Conservation (phyloP, 2,329 filamentous ascomycete species). For the Colletotrichum plurivorum region DNA sequence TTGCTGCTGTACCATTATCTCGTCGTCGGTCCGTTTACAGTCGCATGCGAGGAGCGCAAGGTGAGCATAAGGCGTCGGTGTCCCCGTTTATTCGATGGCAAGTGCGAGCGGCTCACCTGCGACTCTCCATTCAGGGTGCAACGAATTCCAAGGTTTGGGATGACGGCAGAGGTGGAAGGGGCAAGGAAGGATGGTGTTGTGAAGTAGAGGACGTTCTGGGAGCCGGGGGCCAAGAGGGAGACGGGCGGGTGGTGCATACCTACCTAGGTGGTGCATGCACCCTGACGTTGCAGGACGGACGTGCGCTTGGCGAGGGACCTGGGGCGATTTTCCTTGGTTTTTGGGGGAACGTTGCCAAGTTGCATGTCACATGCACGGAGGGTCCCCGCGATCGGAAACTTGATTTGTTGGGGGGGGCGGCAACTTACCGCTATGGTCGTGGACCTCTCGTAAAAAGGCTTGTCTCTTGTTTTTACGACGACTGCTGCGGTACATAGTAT, state of each 20-base stretch:
- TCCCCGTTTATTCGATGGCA: constrained; percentile 20
- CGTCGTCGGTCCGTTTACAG: constrained; percentile 34
- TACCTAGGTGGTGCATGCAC: constrained; percentile 39
- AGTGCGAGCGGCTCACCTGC: constrained; percentile 19
- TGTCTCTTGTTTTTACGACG: constrained; percentile 32
- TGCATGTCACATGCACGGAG: constrained; percentile 38
- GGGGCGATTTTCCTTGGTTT: constrained; percentile 38
- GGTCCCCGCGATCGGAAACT: constrained; percentile 37
- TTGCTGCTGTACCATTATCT: constrained; percentile 30
- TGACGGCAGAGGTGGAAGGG: constrained; percentile 30
- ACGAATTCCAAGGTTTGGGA: constrained; percentile 38
- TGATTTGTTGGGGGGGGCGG: constrained; percentile 28
- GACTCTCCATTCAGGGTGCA: constrained; percentile 30
- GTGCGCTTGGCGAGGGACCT: constrained; percentile 36
- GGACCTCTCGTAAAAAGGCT: constrained; percentile 25
- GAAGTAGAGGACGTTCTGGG: constrained; percentile 15
- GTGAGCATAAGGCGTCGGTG: constrained; percentile 23
- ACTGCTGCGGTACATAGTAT: neutral
- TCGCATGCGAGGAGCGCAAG: constrained; percentile 7
- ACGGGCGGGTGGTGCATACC: neutral
- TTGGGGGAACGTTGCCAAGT: constrained; percentile 38
- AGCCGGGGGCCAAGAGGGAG: constrained; percentile 20
- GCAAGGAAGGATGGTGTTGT: constrained; percentile 8
- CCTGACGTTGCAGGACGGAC: constrained; percentile 38
- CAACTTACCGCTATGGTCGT: constrained; percentile 13